These are phyloP conservation scores for Mycotypha africana DNA, from an alignment of 371 early-diverging fungal genomes.

Conservation along the genomic window DNA sequence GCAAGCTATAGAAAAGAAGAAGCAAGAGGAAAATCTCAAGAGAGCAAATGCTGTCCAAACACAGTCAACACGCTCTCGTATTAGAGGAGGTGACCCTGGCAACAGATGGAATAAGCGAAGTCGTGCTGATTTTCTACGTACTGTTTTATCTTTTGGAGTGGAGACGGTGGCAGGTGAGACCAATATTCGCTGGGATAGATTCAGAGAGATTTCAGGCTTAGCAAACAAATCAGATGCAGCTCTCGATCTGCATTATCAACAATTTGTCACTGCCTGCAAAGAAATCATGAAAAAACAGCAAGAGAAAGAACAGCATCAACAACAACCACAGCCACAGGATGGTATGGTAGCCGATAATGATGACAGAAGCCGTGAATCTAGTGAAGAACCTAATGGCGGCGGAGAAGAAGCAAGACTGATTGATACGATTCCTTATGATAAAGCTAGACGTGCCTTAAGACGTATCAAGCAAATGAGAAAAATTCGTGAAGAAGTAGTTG, in stretches of 20 bases:
- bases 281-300: slow-evolving; percentile 44
- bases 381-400: slow-evolving; percentile 21
- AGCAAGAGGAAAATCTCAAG: not conserved
- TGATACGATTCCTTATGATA: slow-evolving; percentile 53
- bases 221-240: slow-evolving; percentile 60
- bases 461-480: slow-evolving; percentile 62
- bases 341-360: slow-evolving; percentile 10
- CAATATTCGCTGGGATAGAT: slow-evolving; percentile 54
- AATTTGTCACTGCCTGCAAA: slow-evolving; percentile 51
- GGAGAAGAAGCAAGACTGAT: slow-evolving; percentile 32
- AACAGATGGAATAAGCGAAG: slow-evolving; percentile 64
- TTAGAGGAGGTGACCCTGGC: slow-evolving; percentile 36
- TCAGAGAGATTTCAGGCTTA: slow-evolving; percentile 62
- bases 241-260: slow-evolving; percentile 54
- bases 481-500: slow-evolving; percentile 58
- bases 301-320: too few species aligned
- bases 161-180: slow-evolving; percentile 29
- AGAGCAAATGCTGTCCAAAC: not conserved
- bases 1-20: slow-evolving; percentile 31
- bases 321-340: too few species aligned
- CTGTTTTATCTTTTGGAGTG: slow-evolving; percentile 63
- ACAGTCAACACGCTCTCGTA: slow-evolving; percentile 16
- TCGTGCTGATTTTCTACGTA: slow-evolving; percentile 57
- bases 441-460: slow-evolving; percentile 62
- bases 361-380: slow-evolving; percentile 22